phyloP scores from a whole-genome alignment of 148 eudicot species.

The Fagopyrum tataricum region DNA sequence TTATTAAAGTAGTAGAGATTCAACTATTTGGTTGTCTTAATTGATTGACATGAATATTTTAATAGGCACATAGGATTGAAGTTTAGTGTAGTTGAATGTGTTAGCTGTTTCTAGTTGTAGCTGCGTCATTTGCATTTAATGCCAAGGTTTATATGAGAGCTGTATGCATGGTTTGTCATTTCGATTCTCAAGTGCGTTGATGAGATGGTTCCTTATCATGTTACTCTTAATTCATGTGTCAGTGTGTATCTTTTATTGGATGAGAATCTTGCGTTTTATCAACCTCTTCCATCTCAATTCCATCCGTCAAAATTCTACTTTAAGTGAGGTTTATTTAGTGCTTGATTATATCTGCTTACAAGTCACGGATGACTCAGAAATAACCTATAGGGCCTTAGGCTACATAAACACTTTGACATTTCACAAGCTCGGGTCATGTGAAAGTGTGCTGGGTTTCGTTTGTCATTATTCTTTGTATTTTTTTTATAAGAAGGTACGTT shows the following conservation, averaged over 20 bases:
- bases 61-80: not conserved
- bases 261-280: not conserved
- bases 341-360: not conserved
- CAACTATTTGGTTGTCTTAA: not conserved
- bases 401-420: not conserved
- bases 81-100: not conserved
- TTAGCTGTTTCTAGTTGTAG: conserved; percentile 2
- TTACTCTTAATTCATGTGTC: not conserved
- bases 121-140: not conserved
- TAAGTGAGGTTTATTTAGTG: not conserved
- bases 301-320: not conserved
- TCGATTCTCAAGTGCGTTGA: not conserved
- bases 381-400: not conserved
- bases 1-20: not conserved
- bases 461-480: not conserved
- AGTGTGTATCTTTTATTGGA: not conserved
- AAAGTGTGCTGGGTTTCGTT: not conserved
- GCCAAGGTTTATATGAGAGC: too few species aligned
- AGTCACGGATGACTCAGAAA: not conserved
- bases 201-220: not conserved
- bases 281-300: not conserved
- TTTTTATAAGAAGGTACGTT: too few species aligned
- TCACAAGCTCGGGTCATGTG: not conserved
- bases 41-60: not conserved
- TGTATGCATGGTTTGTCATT: not conserved